These are phyloP conservation scores for Naganishia sp. DNA, from an alignment of 1,284 basidiomycete genomes.

Conservation along the genomic window DNA sequence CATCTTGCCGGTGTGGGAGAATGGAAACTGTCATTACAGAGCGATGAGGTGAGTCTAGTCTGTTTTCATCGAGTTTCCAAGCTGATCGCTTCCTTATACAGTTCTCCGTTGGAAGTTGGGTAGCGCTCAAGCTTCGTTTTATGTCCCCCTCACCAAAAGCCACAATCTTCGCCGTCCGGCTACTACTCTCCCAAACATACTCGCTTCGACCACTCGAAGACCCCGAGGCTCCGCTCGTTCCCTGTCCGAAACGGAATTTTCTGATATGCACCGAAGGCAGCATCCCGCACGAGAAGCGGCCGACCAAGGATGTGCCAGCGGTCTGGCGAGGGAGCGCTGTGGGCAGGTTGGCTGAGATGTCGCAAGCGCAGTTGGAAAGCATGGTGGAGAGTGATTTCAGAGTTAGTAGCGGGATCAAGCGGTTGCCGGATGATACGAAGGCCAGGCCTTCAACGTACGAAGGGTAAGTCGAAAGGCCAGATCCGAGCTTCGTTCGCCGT, in stretches of 20 bases:
- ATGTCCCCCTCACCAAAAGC: slow-evolving; percentile 43
- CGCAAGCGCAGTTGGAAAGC: slow-evolving; percentile 5
- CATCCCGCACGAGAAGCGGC: slow-evolving; percentile 34
- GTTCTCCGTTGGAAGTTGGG: slow-evolving; percentile 48
- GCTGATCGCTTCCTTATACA: slow-evolving; percentile 27
- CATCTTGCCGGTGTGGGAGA: slow-evolving; percentile 48
- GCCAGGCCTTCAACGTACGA: slow-evolving; percentile 49
- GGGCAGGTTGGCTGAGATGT: slow-evolving; percentile 18
- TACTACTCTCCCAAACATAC: slow-evolving; percentile 47
- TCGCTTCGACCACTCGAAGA: slow-evolving; percentile 41
- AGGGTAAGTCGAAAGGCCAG: slow-evolving; percentile 40
- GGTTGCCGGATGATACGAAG: slow-evolving; percentile 51
- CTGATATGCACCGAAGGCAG: slow-evolving; percentile 31
- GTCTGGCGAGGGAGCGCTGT: slow-evolving; percentile 46
- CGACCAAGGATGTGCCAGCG: slow-evolving; percentile 38
- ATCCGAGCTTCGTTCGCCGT: background rate
- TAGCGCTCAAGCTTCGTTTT: slow-evolving; percentile 41
- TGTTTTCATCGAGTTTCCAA: background rate
- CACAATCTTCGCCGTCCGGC: slow-evolving; percentile 51
- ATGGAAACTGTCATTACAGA: slow-evolving; percentile 46
- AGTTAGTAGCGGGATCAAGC: slow-evolving; percentile 42
- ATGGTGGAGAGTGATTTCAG: slow-evolving; percentile 29
- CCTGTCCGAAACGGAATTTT: slow-evolving; percentile 34
- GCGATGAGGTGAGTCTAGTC: slow-evolving; percentile 44
- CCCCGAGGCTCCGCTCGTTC: slow-evolving; percentile 12